Evolutionary conservation across 805 yeast species (phyloP), one percentile per base, ranked within the genome.

Genomic region (Cyberlindnera euphorbiae): DNA sequence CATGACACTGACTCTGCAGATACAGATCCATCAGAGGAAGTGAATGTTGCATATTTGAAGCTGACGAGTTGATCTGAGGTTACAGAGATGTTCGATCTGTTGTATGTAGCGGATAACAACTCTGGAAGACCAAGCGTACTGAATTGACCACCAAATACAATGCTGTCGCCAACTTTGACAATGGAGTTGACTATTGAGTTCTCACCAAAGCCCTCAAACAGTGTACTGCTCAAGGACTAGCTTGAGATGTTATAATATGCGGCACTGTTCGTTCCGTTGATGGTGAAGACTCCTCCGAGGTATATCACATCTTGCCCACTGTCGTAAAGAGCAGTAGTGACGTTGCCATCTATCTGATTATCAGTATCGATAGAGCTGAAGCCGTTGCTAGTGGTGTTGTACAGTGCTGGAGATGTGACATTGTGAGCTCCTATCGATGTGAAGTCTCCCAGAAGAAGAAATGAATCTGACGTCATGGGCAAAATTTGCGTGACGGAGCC

Each of bases 71-170:
- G 86, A 49, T 77, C 78, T 8, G 80, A 74, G 38, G 75, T 70
- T 10, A 69, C 50, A n/a, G 60, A 47, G 6, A 62, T 48, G 26
- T 64, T 59, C 9, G 79, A 60, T 12, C 62, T 55, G 46, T 64
- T 66, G 12, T 67, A 57, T 2, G 64, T 45, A 26, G 43, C 43
- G 0, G 48, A 40, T 11, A 37, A 49, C 13, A 36, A 41, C 30
- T 40, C 63, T 50, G 38, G 58, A 42, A 44, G 46, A 32, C 45
- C 65, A 44, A 36, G 61, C 8, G 81, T 73, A 38, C 64, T 52
- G 54, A 93, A 88, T 4, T 61, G 41, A 10, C 98, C 98, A 2
- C 93, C 90, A 62, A 88, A 90, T 10, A 93, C 55, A 7, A 93
- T 66, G 26, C 73, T 77, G 9, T 59, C 49, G 26, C 66, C 68